Percentiles rank a stretch among this genome's conserved stretches.
These are phyloP conservation scores for Globisporangium echinulatum DNA, from an alignment of 352 stramenopile genomes.

Conservation along the genomic window DNA sequence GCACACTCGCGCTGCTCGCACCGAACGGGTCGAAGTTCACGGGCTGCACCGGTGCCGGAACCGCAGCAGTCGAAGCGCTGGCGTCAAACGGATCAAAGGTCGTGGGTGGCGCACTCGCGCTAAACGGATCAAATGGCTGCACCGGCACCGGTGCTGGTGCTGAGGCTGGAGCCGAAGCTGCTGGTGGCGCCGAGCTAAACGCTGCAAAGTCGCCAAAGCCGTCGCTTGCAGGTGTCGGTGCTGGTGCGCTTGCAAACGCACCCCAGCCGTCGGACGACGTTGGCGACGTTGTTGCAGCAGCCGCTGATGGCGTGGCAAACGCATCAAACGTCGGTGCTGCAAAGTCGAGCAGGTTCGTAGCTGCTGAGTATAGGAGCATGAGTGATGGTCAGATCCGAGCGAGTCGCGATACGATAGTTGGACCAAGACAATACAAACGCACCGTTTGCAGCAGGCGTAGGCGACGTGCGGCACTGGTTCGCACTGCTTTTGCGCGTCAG, in stretches of 20 bases:
- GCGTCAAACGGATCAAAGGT: background rate
- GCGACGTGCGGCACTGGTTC: constrained; percentile 6
- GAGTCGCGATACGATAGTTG: background rate
- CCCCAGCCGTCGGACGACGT: constrained; percentile 13
- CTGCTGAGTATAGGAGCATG: background rate
- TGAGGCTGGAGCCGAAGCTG: constrained; percentile 3
- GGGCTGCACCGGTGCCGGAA: constrained; percentile 3
- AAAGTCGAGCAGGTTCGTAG: constrained; percentile 59
- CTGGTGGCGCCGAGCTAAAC: constrained; percentile 22
- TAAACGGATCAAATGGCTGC: constrained; percentile 23
- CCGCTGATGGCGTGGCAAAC: constrained; percentile 17
- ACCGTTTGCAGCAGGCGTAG: constrained; percentile 4
- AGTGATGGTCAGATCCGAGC: background rate
- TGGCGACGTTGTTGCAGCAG: constrained; percentile 13
- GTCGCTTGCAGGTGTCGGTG: constrained; percentile 18
- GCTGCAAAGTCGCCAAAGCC: constrained; percentile 41
- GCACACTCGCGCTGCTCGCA: background rate
- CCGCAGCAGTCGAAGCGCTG: background rate
- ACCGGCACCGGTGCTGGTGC: constrained; percentile 5
- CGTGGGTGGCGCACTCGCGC: background rate
- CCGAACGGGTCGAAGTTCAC: constrained; percentile 22
- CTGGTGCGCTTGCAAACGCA: constrained; percentile 26
- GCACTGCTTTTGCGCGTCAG: constrained; percentile 1
- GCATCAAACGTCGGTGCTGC: constrained; percentile 40
- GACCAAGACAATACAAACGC: background rate